Evolutionary conservation across 78 protist species (phyloP).

Genomic region (Blattamonas nauphoetae): DNA sequence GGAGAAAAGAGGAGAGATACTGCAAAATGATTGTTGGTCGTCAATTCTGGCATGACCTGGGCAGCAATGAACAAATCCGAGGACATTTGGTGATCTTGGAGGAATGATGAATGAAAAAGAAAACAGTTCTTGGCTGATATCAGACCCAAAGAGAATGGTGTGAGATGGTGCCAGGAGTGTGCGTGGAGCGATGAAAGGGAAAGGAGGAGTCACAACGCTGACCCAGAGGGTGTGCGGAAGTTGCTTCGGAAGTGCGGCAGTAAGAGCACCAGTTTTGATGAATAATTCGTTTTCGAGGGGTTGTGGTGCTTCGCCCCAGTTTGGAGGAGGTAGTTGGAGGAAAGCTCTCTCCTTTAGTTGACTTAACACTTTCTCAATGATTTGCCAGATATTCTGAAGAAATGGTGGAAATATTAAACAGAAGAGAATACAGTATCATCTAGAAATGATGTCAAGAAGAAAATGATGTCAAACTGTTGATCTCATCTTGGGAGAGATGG

Average conservation of each 20-base stretch:
- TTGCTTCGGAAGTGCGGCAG: not conserved
- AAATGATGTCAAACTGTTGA: not conserved
- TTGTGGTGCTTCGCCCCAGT: not conserved
- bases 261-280: not conserved
- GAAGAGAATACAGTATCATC: too few species aligned
- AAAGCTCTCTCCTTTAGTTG: not conserved
- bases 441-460: not conserved
- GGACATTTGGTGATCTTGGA: not conserved
- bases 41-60: not conserved
- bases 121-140: not conserved
- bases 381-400: not conserved
- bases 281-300: not conserved
- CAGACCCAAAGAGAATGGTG: not conserved
- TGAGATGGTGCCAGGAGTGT: not conserved
- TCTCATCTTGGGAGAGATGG: not conserved
- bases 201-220: not conserved
- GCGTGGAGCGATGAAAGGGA: not conserved
- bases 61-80: not conserved
- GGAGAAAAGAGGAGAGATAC: too few species aligned
- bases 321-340: not conserved
- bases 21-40: not conserved
- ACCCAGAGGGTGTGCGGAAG: not conserved
- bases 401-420: too few species aligned
- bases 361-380: not conserved
- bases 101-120: not conserved